Evolutionary conservation across 1,284 basidiomycete genomes (phyloP).

Genomic region (Moniliophthora roreri): DNA sequence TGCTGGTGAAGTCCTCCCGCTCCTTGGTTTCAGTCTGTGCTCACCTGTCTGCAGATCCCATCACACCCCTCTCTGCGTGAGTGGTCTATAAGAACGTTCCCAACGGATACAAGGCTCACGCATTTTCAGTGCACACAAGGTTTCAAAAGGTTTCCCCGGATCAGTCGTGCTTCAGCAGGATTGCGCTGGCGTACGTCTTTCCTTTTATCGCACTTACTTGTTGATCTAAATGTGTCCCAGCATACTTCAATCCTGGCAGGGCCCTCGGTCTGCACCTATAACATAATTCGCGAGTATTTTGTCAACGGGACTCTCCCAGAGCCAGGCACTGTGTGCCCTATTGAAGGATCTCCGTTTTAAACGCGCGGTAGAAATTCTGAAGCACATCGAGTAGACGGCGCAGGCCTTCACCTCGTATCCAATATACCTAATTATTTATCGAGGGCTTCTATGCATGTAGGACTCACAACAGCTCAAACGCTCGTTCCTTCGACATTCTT

Average conservation of each 20-base stretch:
- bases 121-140: conserved; percentile 6
- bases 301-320: neutral
- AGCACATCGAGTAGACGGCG: neutral
- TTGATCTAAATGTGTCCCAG: neutral
- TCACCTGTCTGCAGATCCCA: conserved; percentile 5
- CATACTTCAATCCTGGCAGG: neutral
- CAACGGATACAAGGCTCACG: neutral
- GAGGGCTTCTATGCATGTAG: too few relatives aligned
- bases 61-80: conserved; percentile 4
- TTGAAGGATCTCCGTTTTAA: neutral
- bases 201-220: neutral
- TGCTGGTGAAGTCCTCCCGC: conserved; percentile 6
- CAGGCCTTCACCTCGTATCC: too few relatives aligned
- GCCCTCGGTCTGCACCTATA: neutral
- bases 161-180: conserved; percentile 14
- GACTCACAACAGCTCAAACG: too few relatives aligned
- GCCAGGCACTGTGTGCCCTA: neutral
- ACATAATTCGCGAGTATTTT: neutral
- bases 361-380: neutral
- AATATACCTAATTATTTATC: too few relatives aligned
- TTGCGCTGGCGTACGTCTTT: conserved; percentile 10
- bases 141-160: conserved; percentile 10
- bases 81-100: neutral
- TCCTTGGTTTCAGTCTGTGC: neutral
- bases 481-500: too few relatives aligned